A percentile compares a stretch with the other conserved stretches of the same genome.
These are phyloP conservation scores for Podospora sp. DNA, from an alignment of 495 filamentous ascomycete species.

Conservation along the genomic window DNA sequence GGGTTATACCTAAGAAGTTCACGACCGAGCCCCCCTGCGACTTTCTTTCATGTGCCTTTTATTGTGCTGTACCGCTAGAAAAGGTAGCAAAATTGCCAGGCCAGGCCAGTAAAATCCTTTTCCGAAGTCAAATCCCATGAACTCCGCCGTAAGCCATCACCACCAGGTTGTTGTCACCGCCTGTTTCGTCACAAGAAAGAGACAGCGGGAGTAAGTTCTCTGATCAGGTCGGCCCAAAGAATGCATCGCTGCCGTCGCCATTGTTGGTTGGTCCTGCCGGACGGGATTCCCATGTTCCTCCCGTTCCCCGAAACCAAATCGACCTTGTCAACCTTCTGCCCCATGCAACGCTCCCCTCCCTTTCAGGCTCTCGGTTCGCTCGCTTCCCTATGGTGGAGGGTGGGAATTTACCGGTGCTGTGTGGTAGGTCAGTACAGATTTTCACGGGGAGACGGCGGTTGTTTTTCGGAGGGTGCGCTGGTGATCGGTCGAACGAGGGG, in stretches of 20 bases:
- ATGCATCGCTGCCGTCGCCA: constrained; percentile 1
- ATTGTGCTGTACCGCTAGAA: constrained; percentile 1
- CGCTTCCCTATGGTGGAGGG: neutral
- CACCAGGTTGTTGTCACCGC: neutral
- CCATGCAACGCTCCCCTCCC: neutral
- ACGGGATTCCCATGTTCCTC: neutral
- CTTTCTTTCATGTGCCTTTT: constrained; percentile 17
- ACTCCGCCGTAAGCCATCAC: constrained; percentile 19
- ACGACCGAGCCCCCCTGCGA: neutral
- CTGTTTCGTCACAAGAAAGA: constrained; percentile 6
- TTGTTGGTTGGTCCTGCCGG: neutral
- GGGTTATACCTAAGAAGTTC: neutral
- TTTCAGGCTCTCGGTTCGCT: neutral
- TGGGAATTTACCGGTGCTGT: constrained; percentile 37
- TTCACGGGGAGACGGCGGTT: neutral
- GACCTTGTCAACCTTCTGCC: neutral
- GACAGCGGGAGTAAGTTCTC: neutral
- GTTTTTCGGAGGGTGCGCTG: constrained; percentile 7
- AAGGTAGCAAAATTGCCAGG: constrained; percentile 13
- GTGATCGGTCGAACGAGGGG: neutral
- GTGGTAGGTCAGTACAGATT: constrained; percentile 16
- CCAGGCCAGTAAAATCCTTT: constrained; percentile 10
- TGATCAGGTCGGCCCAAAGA: constrained; percentile 12
- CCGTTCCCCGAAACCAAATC: neutral
- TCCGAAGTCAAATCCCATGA: constrained; percentile 17